Base-by-base conservation (phyloP, 148 eudicot species). In the Persicaria maculosa region DNA sequence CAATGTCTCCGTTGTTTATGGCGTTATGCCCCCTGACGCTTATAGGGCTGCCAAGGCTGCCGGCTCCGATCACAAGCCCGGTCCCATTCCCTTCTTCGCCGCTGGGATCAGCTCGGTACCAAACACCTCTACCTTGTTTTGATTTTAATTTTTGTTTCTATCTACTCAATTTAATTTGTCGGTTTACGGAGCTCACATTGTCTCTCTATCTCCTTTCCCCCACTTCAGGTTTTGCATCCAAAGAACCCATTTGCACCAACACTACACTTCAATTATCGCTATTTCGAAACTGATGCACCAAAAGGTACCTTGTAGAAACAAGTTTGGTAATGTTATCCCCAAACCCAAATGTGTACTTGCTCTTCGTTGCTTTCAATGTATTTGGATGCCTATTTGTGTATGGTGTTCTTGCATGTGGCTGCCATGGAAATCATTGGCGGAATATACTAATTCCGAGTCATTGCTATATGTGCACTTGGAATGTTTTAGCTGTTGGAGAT, bases 191-290 rank as follows among this genome's bases (percentile, higher is more conserved):
- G n/a, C n/a, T n/a, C n/a, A n/a, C n/a, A n/a, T n/a, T n/a, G n/a
- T n/a, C n/a, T n/a, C n/a, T n/a, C n/a, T n/a, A n/a, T n/a, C n/a
- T n/a, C n/a, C n/a, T n/a, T n/a, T n/a, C n/a, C n/a, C n/a, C n/a
- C n/a, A 47, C 2, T 69, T 20, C 84, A 95, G 98, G 98, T 95
- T 77, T 81, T 92, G 85, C 98, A 95, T 81, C 98, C 98, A 9
- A 88, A 95, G 80, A 95, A 95, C 20, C 97, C 98, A 15, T 95
- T 92, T 87, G 98, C 98, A 47, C 98, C 97, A 59, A 95, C 98
- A 50, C 80, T 95, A 83, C 98, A 95, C 81, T 95, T 95, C 78
- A 95, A 95, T 79, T 95, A 95, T 84, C 93, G 97, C 17, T 95
- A 95, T 78, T 95, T 95, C 83, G 98, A 95, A 88, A 95, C 98